Evolutionary conservation across 2,329 filamentous ascomycete genomes (phyloP).

Genomic region (Colletotrichum godetiae): DNA sequence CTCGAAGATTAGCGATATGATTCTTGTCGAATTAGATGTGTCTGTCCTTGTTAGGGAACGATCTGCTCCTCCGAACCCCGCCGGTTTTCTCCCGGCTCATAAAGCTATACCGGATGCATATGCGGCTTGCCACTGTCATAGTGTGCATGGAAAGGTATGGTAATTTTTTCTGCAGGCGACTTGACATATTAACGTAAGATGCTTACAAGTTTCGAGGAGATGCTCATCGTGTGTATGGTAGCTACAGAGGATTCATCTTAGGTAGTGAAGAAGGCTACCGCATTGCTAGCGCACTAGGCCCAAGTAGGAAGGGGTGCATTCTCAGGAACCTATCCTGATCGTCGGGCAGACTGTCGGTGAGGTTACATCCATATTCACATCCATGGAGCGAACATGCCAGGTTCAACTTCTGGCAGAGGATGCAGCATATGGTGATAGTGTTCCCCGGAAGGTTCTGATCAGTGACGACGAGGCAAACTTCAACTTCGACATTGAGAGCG

Average conservation of each 20-base stretch:
- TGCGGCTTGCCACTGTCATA: conserved; percentile 66
- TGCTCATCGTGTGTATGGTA: conserved; percentile 71
- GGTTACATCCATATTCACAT: conserved; percentile 72
- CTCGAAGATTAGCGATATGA: conserved; percentile 63
- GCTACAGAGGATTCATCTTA: conserved; percentile 62
- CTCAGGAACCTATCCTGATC: conserved; percentile 75
- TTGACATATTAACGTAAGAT: conserved; percentile 75
- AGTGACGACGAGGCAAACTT: too few species aligned
- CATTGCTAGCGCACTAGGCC: conserved; percentile 72
- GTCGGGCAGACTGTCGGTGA: conserved; percentile 78
- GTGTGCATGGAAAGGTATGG: conserved; percentile 66
- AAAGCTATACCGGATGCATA: conserved; percentile 63
- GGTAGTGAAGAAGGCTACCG: conserved; percentile 70
- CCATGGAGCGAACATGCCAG: too few species aligned
- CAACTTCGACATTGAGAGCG: too few species aligned
- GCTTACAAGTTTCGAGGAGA: conserved; percentile 60
- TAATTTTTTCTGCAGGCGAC: conserved; percentile 63
- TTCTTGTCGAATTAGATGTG: conserved; percentile 60
- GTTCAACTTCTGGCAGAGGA: too few species aligned
- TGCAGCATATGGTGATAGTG: too few species aligned
- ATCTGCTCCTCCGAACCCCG: conserved; percentile 34
- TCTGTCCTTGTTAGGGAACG: conserved; percentile 71
- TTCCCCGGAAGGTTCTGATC: too few species aligned
- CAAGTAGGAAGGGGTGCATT: conserved; percentile 64
- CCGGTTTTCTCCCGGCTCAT: conserved; percentile 60